Conservation (phyloP, 345 rosid species). For the Hypericum perforatum region DNA sequence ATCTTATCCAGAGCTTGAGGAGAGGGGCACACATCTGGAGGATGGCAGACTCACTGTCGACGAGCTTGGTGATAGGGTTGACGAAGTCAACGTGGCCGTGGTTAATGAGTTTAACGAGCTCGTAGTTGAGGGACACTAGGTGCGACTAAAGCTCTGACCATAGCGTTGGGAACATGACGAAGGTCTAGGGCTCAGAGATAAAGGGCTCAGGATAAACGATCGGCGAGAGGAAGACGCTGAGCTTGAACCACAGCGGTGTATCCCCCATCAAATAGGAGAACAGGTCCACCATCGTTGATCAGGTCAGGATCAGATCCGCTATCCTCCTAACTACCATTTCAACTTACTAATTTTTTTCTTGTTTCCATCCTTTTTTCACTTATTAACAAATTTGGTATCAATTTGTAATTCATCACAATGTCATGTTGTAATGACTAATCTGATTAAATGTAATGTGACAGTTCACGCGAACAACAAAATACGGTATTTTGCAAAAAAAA, state of each 20-base stretch:
- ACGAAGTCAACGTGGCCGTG: constrained; percentile 96
- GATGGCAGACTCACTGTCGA: constrained; percentile 80
- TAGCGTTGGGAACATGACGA: constrained; percentile 88
- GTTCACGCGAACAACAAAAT: too few species aligned
- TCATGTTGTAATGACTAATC: too few species aligned
- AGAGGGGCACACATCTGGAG: constrained; percentile 97
- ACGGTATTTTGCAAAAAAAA: too few species aligned
- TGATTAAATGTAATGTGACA: too few species aligned
- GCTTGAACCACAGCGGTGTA: constrained; percentile 94
- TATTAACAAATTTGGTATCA: too few species aligned
- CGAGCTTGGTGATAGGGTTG: constrained; percentile 87
- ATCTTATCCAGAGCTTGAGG: constrained; percentile 76
- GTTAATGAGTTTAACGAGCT: constrained; percentile 89
- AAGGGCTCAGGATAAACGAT: constrained; percentile 77
- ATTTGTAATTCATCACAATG: too few species aligned
- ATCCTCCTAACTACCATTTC: too few species aligned
- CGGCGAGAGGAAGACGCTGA: constrained; percentile 75
- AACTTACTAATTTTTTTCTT: too few species aligned
- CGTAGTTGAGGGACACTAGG: constrained; percentile 83
- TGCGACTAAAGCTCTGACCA: constrained; percentile 84
- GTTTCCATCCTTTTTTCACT: too few species aligned
- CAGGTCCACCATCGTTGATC: constrained; percentile 56
- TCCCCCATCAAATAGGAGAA: constrained; percentile 82
- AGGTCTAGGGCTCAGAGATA: constrained; percentile 88
- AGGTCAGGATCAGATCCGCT: constrained; percentile 38